Conservation (phyloP, 768 basidiomycete genomes). For the Termitomyces sp. region DNA sequence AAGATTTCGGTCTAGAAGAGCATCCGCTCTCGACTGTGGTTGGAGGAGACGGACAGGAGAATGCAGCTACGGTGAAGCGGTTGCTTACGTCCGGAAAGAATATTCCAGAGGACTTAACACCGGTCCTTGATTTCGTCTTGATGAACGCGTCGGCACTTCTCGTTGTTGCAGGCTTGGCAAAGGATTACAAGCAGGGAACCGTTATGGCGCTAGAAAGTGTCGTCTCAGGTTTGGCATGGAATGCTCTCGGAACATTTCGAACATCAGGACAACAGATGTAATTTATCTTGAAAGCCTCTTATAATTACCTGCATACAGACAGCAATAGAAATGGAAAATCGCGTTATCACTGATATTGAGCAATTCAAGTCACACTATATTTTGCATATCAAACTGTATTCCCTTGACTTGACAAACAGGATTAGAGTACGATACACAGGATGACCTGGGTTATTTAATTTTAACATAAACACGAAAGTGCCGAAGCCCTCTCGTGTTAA, state of each 20-base stretch:
- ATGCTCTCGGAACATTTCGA: slow-evolving; percentile 49
- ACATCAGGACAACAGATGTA: neutral
- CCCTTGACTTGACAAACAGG: slow-evolving; percentile 5
- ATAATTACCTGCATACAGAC: neutral
- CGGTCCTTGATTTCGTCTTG: slow-evolving; percentile 83
- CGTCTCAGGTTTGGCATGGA: slow-evolving; percentile 56
- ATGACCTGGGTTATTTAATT: slow-evolving; percentile 19
- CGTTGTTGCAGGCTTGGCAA: slow-evolving; percentile 76
- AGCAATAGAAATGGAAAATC: neutral
- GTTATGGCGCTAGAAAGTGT: slow-evolving; percentile 60
- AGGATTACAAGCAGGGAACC: slow-evolving; percentile 68
- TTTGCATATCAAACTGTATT: slow-evolving; percentile 1
- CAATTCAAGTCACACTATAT: neutral
- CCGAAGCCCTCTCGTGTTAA: neutral
- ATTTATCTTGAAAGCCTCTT: neutral
- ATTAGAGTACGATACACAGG: neutral
- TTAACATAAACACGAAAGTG: neutral
- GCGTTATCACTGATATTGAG: neutral
- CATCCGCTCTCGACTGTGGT: slow-evolving; percentile 70
- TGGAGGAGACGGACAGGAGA: slow-evolving; percentile 74
- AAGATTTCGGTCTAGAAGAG: slow-evolving; percentile 70
- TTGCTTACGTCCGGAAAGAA: slow-evolving; percentile 58
- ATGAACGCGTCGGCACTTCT: slow-evolving; percentile 89
- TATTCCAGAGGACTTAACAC: slow-evolving; percentile 51
- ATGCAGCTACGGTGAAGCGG: slow-evolving; percentile 67